Evolutionary conservation across 1,139 yeast species (phyloP).

Genomic region (Pichia sorboxylosa): DNA sequence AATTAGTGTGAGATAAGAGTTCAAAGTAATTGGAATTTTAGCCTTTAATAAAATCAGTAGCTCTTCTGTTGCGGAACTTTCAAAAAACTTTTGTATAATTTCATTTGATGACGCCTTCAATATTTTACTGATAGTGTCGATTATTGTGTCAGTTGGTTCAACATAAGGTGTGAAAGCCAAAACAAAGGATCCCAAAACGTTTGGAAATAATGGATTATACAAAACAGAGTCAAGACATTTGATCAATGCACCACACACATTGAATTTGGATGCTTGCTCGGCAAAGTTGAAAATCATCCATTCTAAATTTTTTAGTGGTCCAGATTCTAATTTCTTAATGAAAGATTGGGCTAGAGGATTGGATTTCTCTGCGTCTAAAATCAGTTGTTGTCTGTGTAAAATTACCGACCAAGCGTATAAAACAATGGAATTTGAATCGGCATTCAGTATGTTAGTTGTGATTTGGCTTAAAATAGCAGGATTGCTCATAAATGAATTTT

Average conservation of each 20-base stretch:
- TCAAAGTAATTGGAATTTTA: constrained; percentile 60
- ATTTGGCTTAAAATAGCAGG: constrained; percentile 27
- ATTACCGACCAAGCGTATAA: constrained; percentile 65
- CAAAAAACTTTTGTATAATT: constrained; percentile 48
- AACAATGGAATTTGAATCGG: constrained; percentile 34
- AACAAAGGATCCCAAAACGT: constrained; percentile 48
- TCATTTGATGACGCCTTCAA: constrained; percentile 44
- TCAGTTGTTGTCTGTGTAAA: constrained; percentile 41
- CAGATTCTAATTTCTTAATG: constrained; percentile 15
- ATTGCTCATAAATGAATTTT: constrained; percentile 34
- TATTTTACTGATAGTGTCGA: constrained; percentile 40
- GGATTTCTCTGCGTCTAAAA: constrained; percentile 32
- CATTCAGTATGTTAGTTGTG: constrained; percentile 27
- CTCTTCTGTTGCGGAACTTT: constrained; percentile 40
- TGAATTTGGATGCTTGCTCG: constrained; percentile 32
- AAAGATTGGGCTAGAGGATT: constrained; percentile 11
- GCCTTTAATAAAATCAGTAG: constrained; percentile 53
- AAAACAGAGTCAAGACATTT: constrained; percentile 33
- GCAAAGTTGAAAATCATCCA: constrained; percentile 29
- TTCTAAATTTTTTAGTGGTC: constrained; percentile 15
- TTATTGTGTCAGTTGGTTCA: constrained; percentile 42
- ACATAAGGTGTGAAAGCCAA: constrained; percentile 53
- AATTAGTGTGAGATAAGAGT: constrained; percentile 51
- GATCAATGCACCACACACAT: constrained; percentile 36
- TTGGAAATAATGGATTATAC: constrained; percentile 44